A percentile compares a stretch with the other conserved stretches of the same genome.
phyloP scores from a whole-genome alignment of 108 stramenopile species.

The Aurantiochytrium sp. region DNA sequence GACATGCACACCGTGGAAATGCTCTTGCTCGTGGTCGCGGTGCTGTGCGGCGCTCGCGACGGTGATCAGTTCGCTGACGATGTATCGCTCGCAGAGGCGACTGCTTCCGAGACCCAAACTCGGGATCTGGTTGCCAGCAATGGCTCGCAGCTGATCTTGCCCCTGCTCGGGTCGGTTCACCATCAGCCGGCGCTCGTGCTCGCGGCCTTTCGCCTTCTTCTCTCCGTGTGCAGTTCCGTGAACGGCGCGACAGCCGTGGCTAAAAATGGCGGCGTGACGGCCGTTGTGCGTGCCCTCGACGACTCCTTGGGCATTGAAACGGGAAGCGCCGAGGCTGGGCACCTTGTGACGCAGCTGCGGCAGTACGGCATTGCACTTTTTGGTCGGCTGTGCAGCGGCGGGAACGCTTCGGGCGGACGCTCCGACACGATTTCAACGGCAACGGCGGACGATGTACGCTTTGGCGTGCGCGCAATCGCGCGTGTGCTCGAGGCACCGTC shows the following conservation, averaged over 20 bases:
- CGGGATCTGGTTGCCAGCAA: not conserved
- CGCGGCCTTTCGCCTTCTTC: not conserved
- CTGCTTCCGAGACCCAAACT: not conserved
- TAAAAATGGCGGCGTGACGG: not conserved
- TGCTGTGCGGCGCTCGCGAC: not conserved
- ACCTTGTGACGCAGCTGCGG: not conserved
- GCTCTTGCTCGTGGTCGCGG: not conserved
- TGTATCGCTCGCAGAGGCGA: not conserved
- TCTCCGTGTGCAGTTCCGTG: not conserved
- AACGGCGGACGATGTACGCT: not conserved
- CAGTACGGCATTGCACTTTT: not conserved
- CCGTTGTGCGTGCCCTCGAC: not conserved
- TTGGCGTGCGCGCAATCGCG: conserved; percentile 8
- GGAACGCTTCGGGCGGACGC: not conserved
- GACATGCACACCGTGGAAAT: not conserved
- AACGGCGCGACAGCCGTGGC: not conserved
- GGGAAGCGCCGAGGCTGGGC: not conserved
- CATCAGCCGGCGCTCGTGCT: conserved; percentile 2
- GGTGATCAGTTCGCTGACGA: not conserved
- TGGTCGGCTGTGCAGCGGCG: not conserved
- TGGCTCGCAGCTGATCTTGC: not conserved
- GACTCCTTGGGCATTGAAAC: not conserved
- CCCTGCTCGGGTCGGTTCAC: not conserved
- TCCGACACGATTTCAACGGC: not conserved
- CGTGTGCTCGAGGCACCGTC: not conserved